Evolutionary conservation across 2,329 filamentous ascomycete species (phyloP).

Genomic region (Arthroderma sp.): DNA sequence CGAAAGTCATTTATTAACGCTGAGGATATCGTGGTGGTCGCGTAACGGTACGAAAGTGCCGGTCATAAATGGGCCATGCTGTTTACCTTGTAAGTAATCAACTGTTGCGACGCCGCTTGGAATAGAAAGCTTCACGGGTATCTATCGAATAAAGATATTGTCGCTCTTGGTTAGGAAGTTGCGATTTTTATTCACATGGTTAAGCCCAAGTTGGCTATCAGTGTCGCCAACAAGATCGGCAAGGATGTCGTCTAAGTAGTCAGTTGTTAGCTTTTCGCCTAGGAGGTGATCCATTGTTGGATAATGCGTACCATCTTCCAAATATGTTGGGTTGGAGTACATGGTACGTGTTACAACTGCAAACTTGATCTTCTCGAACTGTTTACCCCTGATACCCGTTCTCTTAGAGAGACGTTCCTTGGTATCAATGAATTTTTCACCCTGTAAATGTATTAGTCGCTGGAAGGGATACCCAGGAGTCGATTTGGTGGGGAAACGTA

Average conservation of each 20-base stretch:
- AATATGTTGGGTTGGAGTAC: slow-evolving; percentile 68
- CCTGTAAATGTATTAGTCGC: slow-evolving; percentile 36
- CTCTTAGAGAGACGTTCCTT: slow-evolving; percentile 89
- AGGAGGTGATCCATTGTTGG: not conserved
- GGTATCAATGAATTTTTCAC: slow-evolving; percentile 77
- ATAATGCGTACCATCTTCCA: slow-evolving; percentile 65
- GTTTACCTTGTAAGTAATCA: not conserved
- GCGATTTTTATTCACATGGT: slow-evolving; percentile 51
- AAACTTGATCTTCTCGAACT: slow-evolving; percentile 97
- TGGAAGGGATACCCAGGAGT: not conserved
- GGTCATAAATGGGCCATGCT: not conserved
- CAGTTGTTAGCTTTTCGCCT: not conserved
- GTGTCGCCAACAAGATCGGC: slow-evolving; percentile 59
- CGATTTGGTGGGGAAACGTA: slow-evolving; percentile 32
- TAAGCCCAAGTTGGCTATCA: slow-evolving; percentile 59
- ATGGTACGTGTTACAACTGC: slow-evolving; percentile 58
- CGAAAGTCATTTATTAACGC: not conserved
- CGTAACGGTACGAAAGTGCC: not conserved
- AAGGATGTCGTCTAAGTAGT: slow-evolving; percentile 34
- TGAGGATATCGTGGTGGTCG: not conserved
- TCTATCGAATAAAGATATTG: slow-evolving; percentile 51
- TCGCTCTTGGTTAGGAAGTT: slow-evolving; percentile 50
- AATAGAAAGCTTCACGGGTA: not conserved
- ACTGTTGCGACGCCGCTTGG: not conserved
- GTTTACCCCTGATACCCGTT: slow-evolving; percentile 92